phyloP scores from a whole-genome alignment of 2,329 filamentous ascomycete genomes.

The Hypoxylon sp. region DNA sequence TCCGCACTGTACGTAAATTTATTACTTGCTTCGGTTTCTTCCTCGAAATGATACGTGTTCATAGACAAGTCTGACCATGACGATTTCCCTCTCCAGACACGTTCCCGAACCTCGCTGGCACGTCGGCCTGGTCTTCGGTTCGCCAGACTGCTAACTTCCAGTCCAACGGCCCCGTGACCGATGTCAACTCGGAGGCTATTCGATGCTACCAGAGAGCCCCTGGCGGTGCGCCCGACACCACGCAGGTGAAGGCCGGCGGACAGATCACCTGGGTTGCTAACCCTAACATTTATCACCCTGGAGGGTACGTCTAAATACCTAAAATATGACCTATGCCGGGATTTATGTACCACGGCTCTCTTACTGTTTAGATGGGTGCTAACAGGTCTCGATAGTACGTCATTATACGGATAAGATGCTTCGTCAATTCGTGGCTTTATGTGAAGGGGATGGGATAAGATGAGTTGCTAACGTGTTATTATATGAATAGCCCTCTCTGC shows the following conservation, averaged over 20 bases:
- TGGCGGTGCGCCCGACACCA: constrained; percentile 56
- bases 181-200: constrained; percentile 59
- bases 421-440: not conserved
- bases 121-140: constrained; percentile 54
- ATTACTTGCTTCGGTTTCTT: not conserved
- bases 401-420: not conserved
- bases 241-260: constrained; percentile 58
- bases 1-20: constrained; percentile 50
- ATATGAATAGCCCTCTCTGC: constrained; percentile 55
- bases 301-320: constrained; percentile 33
- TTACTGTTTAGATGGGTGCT: too few species aligned
- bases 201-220: constrained; percentile 59
- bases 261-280: constrained; percentile 59
- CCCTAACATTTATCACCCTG: constrained; percentile 57
- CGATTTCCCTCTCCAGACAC: constrained; percentile 45
- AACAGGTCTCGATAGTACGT: not conserved
- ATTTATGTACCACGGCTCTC: not conserved
- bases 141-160: constrained; percentile 63
- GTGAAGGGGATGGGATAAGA: not conserved
- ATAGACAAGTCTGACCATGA: constrained; percentile 5
- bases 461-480: constrained; percentile 17
- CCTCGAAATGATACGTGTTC: not conserved
- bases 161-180: constrained; percentile 59
- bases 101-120: constrained; percentile 53
- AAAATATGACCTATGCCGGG: constrained; percentile 1